Percentiles rank a stretch among this genome's conserved stretches.
Conservation (phyloP, 148 eudicot genomes). For the Bassia scoparia region DNA sequence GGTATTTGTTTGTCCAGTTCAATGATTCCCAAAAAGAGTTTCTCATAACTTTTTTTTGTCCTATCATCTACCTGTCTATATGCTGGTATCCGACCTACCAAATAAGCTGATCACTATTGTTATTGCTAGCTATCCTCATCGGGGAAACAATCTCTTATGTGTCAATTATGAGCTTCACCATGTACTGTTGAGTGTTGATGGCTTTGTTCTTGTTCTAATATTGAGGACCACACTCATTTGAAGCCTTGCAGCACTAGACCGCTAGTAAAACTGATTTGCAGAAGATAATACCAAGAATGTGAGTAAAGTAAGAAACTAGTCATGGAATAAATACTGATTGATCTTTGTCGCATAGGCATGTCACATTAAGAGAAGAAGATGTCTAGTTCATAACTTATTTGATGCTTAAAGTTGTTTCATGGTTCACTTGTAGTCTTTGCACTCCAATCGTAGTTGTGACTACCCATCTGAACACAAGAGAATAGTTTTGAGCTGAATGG, state of each 20-base stretch:
- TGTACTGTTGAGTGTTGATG: not conserved
- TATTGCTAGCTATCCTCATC: not conserved
- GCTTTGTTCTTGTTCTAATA: not conserved
- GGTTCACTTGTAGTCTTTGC: not conserved
- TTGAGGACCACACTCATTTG: not conserved
- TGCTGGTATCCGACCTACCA: not conserved
- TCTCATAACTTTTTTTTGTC: not conserved
- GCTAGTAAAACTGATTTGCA: not conserved
- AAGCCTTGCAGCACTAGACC: not conserved
- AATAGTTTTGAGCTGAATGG: not conserved
- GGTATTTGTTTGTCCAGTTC: conserved; percentile 33
- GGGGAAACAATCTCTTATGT: not conserved
- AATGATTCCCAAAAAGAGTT: not conserved
- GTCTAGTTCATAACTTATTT: not conserved
- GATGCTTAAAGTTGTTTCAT: not conserved
- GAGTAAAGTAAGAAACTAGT: too few species aligned
- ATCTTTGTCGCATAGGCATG: not conserved
- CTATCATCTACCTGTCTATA: not conserved
- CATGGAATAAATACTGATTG: not conserved
- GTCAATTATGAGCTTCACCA: not conserved
- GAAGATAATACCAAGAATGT: not conserved
- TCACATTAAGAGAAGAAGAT: not conserved
- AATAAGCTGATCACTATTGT: not conserved
- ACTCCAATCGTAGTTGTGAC: not conserved
- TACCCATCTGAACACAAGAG: not conserved